Conservation (phyloP, 495 filamentous ascomycete species). For the Aspergillus hancockii region DNA sequence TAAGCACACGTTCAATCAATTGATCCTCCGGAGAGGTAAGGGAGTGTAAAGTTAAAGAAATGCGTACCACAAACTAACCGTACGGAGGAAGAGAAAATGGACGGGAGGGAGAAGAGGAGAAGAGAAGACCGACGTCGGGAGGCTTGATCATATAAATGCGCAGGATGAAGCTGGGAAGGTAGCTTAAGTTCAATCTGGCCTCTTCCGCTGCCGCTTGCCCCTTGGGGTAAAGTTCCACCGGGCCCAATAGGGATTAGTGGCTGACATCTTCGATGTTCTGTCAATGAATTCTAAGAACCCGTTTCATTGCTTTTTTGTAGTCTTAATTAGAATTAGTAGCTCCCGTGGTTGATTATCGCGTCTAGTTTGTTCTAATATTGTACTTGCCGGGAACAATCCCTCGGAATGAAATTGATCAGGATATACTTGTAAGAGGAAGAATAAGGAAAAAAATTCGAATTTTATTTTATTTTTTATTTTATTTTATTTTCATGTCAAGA, state of each 20-base stretch:
- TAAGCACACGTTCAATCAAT: constrained; percentile 29
- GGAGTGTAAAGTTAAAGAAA: constrained; percentile 28
- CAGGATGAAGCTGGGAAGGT: constrained; percentile 27
- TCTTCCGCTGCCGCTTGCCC: constrained; percentile 35
- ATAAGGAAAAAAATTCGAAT: too few relatives aligned
- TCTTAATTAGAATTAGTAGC: too few relatives aligned
- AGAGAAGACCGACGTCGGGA: constrained; percentile 12
- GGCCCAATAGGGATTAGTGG: constrained; percentile 38
- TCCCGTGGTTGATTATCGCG: neutral
- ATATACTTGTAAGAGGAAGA: too few relatives aligned
- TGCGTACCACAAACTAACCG: constrained; percentile 17
- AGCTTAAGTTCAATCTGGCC: constrained; percentile 45
- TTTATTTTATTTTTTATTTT: too few relatives aligned
- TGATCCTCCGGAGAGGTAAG: constrained; percentile 30
- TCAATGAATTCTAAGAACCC: constrained; percentile 4
- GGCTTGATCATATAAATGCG: constrained; percentile 36
- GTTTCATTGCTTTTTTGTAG: constrained; percentile 9
- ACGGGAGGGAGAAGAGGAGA: constrained; percentile 12
- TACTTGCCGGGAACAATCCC: too few relatives aligned
- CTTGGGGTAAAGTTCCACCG: constrained; percentile 22
- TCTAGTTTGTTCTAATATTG: neutral
- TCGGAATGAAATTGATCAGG: too few relatives aligned
- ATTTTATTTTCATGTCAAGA: too few relatives aligned
- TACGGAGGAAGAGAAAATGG: constrained; percentile 9
- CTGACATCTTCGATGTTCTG: constrained; percentile 26